phyloP scores from a whole-genome alignment of 768 basidiomycete genomes.

The Kwoniella heveanensis region DNA sequence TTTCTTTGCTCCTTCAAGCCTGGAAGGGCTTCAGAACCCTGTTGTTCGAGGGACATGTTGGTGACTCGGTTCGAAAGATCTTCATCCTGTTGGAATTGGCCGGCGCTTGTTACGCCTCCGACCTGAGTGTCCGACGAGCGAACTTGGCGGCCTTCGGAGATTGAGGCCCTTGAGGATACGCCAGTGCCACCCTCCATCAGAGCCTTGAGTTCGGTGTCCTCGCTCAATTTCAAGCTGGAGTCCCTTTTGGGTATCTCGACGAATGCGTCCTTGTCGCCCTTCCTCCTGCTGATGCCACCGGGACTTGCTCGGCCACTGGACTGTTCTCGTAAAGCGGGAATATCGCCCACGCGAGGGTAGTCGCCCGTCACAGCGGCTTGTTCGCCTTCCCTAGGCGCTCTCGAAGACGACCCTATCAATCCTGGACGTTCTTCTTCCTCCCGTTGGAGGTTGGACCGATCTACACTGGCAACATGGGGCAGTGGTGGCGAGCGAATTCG shows the following conservation, averaged over 20 bases:
- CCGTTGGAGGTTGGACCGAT: not conserved
- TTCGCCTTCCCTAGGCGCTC: conserved; percentile 11
- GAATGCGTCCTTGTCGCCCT: not conserved
- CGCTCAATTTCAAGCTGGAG: conserved; percentile 6
- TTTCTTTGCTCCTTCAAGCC: conserved; percentile 30
- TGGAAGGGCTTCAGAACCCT: not conserved
- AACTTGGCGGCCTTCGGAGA: not conserved
- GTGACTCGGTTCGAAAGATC: not conserved
- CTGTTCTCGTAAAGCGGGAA: conserved; percentile 4
- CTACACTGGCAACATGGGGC: conserved; percentile 21
- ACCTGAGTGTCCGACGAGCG: too few species aligned
- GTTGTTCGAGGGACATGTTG: not conserved
- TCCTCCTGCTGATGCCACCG: not conserved
- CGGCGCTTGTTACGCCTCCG: not conserved
- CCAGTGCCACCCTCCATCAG: not conserved
- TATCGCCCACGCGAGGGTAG: conserved; percentile 3
- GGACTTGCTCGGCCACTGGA: not conserved
- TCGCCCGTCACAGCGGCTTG: not conserved
- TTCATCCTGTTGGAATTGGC: not conserved
- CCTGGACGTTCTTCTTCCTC: conserved; percentile 15
- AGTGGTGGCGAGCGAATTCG: conserved; percentile 10
- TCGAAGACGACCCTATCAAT: conserved; percentile 7
- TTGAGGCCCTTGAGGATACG: not conserved
- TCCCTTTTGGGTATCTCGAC: conserved; percentile 16
- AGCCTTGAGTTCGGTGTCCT: not conserved